These are phyloP conservation scores for Vitis riparia DNA, from an alignment of 164 flowering plant genomes.

Conservation along the genomic window DNA sequence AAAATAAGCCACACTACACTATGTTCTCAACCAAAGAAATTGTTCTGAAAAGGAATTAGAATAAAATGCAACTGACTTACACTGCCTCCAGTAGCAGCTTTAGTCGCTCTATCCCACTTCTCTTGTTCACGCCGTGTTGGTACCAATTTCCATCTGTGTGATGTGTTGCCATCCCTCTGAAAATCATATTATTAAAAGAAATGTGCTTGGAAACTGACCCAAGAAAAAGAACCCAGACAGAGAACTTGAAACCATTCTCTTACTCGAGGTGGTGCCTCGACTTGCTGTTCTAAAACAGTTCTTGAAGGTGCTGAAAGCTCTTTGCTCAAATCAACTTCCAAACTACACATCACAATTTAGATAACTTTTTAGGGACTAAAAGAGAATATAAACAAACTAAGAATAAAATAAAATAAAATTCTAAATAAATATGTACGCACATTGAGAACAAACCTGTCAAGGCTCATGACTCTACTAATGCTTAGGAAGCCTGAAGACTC, in stretches of 20 bases:
- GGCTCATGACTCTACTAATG: constrained; percentile 79
- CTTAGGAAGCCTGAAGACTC: constrained; percentile 85
- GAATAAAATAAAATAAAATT: background rate
- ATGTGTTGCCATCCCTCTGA: constrained; percentile 35
- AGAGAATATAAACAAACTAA: background rate
- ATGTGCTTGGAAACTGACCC: background rate
- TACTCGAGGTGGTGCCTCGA: constrained; percentile 44
- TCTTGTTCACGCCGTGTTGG: constrained; percentile 89
- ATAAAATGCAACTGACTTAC: constrained; percentile 35
- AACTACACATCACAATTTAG: constrained; percentile 33
- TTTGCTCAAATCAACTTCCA: constrained; percentile 89
- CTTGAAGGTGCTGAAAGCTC: constrained; percentile 57
- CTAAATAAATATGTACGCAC: background rate
- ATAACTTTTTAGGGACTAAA: background rate
- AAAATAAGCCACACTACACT: too few species aligned
- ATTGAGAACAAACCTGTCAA: constrained; percentile 61
- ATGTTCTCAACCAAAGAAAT: too few species aligned
- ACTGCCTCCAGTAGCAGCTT: constrained; percentile 92
- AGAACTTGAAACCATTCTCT: constrained; percentile 1
- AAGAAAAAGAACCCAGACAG: background rate
- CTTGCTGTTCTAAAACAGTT: constrained; percentile 30
- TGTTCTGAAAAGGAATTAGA: too few species aligned
- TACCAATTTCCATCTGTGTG: constrained; percentile 71
- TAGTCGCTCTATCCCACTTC: constrained; percentile 88
- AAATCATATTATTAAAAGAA: constrained; percentile 16